Conservation (phyloP, 2,329 filamentous ascomycete species). For the Pseudogymnoascus sp. region DNA sequence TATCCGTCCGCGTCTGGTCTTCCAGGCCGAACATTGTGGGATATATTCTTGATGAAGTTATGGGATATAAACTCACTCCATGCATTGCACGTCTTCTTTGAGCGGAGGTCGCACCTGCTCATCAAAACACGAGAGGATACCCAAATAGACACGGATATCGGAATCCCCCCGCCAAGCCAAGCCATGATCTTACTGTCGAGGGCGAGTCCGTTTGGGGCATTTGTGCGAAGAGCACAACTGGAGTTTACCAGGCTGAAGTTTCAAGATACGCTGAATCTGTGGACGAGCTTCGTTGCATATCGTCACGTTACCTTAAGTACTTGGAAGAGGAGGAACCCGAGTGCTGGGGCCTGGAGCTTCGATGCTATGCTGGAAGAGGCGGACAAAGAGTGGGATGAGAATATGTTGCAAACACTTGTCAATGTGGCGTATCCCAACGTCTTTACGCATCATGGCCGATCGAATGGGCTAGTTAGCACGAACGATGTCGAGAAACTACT, state of each 20-base stretch:
- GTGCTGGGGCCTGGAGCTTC: conserved; percentile 40
- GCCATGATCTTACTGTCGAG: conserved; percentile 56
- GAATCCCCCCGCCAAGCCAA: conserved; percentile 39
- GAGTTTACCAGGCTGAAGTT: conserved; percentile 79
- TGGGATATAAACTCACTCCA: conserved; percentile 82
- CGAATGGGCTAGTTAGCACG: conserved; percentile 51
- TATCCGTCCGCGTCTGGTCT: conserved; percentile 48
- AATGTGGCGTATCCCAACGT: conserved; percentile 24
- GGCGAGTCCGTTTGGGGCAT: conserved; percentile 73
- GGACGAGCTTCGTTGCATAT: conserved; percentile 76
- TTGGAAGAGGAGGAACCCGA: conserved; percentile 48
- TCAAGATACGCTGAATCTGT: conserved; percentile 67
- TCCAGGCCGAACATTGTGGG: conserved; percentile 78
- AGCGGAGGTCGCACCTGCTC: conserved; percentile 49
- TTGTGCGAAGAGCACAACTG: conserved; percentile 66
- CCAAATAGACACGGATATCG: conserved; percentile 46
- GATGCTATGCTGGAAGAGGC: conserved; percentile 47
- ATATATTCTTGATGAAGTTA: conserved; percentile 70
- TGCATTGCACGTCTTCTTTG: conserved; percentile 70
- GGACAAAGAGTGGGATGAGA: conserved; percentile 43
- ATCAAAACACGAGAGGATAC: conserved; percentile 55
- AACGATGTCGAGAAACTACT: conserved; percentile 75
- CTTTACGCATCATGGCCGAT: conserved; percentile 19
- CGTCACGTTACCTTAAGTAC: conserved; percentile 62
- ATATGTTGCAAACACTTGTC: conserved; percentile 35